Percentiles rank a stretch among this genome's conserved stretches.
Conservation (phyloP, 208 protist species). For the Lotmaria passim region DNA sequence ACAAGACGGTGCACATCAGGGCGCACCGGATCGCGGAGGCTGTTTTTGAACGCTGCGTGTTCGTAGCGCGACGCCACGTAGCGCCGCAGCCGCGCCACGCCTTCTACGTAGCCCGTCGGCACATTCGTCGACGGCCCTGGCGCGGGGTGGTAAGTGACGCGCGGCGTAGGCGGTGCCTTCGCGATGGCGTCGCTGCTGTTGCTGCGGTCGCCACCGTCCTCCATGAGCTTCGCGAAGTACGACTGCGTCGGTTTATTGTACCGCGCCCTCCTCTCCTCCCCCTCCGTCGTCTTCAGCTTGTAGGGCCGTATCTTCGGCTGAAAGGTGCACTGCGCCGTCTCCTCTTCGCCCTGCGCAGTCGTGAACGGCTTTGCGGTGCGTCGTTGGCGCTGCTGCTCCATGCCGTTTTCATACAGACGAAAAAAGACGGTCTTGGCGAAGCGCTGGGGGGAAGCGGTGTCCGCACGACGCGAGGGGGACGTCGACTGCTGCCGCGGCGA, state of each 20-base stretch:
- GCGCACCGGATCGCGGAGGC: slow-evolving; percentile 39
- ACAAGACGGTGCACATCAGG: slow-evolving; percentile 7
- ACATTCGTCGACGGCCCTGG: slow-evolving; percentile 66
- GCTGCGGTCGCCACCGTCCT: neutral
- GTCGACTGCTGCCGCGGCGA: neutral
- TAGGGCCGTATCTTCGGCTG: slow-evolving; percentile 16
- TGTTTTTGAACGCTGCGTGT: slow-evolving; percentile 11
- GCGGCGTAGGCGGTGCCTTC: slow-evolving; percentile 48
- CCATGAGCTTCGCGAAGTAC: slow-evolving; percentile 58
- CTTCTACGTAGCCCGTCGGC: slow-evolving; percentile 78
- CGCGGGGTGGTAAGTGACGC: slow-evolving; percentile 53
- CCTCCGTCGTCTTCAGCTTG: neutral
- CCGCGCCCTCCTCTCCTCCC: neutral
- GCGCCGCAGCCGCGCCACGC: slow-evolving; percentile 68
- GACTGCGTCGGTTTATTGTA: slow-evolving; percentile 73
- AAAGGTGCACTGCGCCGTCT: slow-evolving; percentile 26
- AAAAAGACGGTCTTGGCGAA: slow-evolving; percentile 15
- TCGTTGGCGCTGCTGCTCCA: slow-evolving; percentile 31
- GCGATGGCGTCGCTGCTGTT: slow-evolving; percentile 33
- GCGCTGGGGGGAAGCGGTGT: neutral
- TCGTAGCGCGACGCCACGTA: slow-evolving; percentile 41
- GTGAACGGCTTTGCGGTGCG: neutral
- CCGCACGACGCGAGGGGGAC: neutral
- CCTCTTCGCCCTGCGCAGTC: neutral
- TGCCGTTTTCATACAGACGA: slow-evolving; percentile 35